Base-by-base conservation (phyloP, 768 basidiomycete genomes). In the Cystobasidium tubakii region DNA sequence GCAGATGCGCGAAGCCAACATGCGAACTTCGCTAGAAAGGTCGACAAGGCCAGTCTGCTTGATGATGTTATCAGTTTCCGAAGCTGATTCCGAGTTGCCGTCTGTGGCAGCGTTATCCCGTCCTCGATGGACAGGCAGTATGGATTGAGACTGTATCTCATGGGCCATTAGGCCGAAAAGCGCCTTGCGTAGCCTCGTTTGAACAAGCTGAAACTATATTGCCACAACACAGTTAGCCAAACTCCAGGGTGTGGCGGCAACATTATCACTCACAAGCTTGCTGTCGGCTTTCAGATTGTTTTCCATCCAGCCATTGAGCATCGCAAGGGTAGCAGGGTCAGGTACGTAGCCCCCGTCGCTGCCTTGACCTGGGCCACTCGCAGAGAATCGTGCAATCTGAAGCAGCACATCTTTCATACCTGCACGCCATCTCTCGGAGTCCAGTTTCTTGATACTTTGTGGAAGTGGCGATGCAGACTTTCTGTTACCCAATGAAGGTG, bases 1-100 rank as follows among this genome's bases (percentile, higher is more conserved):
- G 54, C 88, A 85, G 42, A 91, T 84, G 79, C 88, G 86, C 77
- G 90, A 87, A 33, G 86, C 86, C 62, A 93, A 85, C 21, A 85
- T 83, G 36, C 84, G 84, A 63, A 89, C 86, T 81, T 93, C 91
- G 46, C 87, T 86, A 70, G 84, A 81, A 66, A 92, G 83, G 39
- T 88, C 85, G 77, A 89, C 88, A 84, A 91, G 86, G 50, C 90
- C 90, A 66, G 85, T 85, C 57, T 75, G 75, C 50, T 29, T 25
- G 54, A 76, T 72, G 13, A 73, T 57, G 42, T 4, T 27, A 7
- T 25, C 23, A 0, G 67, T 65, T 6, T 62, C 42, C 21, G 60
- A 12, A 4, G 54, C 4, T 13, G 63, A 0, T 0, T 31, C 33
- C 1, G 75, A 70, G 65, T 73, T 75, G 62, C 60, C 42, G 54